Evolutionary conservation across 2,329 filamentous ascomycete genomes (phyloP).

Genomic region (Neonectria coccinea): DNA sequence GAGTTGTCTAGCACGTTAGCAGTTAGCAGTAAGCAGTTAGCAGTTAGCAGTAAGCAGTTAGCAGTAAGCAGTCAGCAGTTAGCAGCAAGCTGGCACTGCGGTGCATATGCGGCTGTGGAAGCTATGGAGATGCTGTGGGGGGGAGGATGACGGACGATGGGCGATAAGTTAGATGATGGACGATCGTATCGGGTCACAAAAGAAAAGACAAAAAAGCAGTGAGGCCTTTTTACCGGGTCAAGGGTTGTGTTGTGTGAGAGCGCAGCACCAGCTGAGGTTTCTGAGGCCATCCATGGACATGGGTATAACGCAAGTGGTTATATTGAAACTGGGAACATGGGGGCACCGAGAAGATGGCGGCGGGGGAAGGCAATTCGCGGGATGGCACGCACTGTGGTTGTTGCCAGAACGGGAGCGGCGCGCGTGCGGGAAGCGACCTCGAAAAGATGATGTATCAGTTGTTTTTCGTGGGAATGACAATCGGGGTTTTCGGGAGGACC

Average conservation of each 20-base stretch:
- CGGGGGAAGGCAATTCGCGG: too few species aligned
- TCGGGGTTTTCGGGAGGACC: too few species aligned
- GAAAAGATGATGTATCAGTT: constrained; percentile 38
- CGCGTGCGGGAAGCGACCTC: not conserved
- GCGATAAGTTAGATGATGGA: constrained; percentile 13
- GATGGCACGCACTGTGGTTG: not conserved
- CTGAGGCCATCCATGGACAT: not conserved
- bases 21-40: not conserved
- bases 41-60: too few species aligned
- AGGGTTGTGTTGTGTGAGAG: not conserved
- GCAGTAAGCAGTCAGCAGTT: not conserved
- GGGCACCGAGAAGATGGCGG: too few species aligned
- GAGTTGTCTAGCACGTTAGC: too few species aligned
- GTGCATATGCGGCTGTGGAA: constrained; percentile 4
- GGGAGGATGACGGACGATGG: constrained; percentile 24
- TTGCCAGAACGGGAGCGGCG: not conserved
- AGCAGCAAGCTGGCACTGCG: not conserved
- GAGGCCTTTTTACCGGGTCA: not conserved
- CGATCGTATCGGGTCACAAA: not conserved
- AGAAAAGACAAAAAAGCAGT: not conserved
- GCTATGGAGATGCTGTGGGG: constrained; percentile 12
- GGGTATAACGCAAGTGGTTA: not conserved
- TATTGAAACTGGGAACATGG: too few species aligned
- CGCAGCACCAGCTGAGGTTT: not conserved
- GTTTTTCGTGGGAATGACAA: constrained; percentile 22